Conservation (phyloP, 2,329 filamentous ascomycete species). For the Lasiodiplodia citricola region DNA sequence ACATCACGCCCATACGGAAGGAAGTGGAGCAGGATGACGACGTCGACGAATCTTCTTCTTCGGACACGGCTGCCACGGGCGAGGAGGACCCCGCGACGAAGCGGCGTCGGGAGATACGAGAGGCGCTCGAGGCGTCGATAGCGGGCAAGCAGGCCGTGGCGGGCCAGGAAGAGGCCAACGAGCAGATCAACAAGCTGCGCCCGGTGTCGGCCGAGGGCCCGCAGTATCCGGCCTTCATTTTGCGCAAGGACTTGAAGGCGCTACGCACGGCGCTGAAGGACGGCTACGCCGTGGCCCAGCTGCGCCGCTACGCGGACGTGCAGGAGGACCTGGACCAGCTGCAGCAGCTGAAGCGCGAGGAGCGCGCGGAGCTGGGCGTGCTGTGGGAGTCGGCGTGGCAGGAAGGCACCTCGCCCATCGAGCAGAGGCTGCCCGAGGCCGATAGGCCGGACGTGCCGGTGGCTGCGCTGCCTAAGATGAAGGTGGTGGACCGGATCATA, state of each 20-base stretch:
- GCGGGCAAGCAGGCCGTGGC: conserved; percentile 33
- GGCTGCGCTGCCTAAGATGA: conserved; percentile 33
- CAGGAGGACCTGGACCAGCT: not conserved
- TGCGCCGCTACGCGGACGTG: conserved; percentile 38
- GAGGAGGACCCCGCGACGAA: conserved; percentile 5
- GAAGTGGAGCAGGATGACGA: conserved; percentile 13
- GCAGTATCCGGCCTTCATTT: conserved; percentile 33
- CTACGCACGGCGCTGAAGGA: conserved; percentile 34
- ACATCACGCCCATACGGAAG: conserved; percentile 30
- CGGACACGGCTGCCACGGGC: not conserved
- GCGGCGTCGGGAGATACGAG: conserved; percentile 27
- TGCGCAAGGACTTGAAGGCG: conserved; percentile 35
- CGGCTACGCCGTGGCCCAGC: conserved; percentile 39
- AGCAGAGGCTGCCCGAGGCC: conserved; percentile 4
- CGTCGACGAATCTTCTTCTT: not conserved
- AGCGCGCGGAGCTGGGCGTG: not conserved
- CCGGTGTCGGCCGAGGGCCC: conserved; percentile 31
- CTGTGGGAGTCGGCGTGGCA: conserved; percentile 8
- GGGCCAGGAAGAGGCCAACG: conserved; percentile 38
- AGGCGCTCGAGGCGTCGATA: conserved; percentile 31
- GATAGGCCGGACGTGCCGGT: not conserved
- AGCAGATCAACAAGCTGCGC: conserved; percentile 40
- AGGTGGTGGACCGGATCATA: conserved; percentile 43
- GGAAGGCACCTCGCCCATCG: not conserved
- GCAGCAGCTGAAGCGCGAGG: not conserved